Evolutionary conservation across 2,329 filamentous ascomycete species (phyloP).

Genomic region (Parasarocladium wereldwijsianum): DNA sequence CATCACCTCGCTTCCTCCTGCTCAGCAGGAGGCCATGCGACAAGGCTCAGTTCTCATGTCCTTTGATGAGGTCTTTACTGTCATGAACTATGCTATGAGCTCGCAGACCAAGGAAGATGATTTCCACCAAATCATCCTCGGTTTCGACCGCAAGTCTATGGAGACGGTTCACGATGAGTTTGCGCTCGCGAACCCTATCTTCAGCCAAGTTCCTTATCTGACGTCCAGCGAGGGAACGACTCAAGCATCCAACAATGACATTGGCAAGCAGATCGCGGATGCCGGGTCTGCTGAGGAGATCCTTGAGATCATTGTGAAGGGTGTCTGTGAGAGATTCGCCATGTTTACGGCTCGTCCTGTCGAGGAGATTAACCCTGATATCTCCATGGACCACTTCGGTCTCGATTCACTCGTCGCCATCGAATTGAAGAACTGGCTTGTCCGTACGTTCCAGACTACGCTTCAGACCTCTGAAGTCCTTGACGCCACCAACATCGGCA

Average conservation of each 20-base stretch:
- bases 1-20: neutral
- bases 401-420: conserved; percentile 12
- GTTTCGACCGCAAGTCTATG: conserved; percentile 8
- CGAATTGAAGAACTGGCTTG: conserved; percentile 7
- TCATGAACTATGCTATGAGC: neutral
- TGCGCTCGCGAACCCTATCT: conserved; percentile 9
- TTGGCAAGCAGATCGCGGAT: conserved; percentile 3
- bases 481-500: neutral
- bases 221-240: neutral
- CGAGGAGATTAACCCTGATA: conserved; percentile 8
- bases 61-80: neutral
- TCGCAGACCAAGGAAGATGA: neutral
- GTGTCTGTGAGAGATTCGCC: conserved; percentile 10
- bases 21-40: conserved; percentile 9
- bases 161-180: conserved; percentile 8
- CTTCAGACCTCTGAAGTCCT: conserved; percentile 19
- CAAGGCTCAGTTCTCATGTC: neutral
- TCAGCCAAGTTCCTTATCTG: conserved; percentile 6
- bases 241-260: neutral
- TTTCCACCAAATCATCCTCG: neutral
- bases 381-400: conserved; percentile 8
- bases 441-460: conserved; percentile 24
- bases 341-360: conserved; percentile 9
- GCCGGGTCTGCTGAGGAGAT: conserved; percentile 8
- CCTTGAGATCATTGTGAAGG: conserved; percentile 8